A percentile compares a stretch with the other conserved stretches of the same genome.
Evolutionary conservation across 2,329 filamentous ascomycete genomes (phyloP).

Genomic region (Dothidotthia symphoricarpi): DNA sequence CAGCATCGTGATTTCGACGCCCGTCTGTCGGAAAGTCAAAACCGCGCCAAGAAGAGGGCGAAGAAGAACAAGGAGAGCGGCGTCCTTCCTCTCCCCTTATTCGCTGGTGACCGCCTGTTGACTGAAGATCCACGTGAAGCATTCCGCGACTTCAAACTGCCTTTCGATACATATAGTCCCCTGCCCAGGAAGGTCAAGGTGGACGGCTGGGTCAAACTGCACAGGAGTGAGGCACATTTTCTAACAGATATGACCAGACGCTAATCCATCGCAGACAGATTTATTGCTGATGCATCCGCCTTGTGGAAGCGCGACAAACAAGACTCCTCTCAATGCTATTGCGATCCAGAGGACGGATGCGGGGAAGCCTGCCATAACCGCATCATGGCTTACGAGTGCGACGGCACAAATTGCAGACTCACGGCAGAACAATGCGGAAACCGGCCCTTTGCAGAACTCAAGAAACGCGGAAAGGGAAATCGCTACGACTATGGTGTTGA

Average conservation of each 20-base stretch:
- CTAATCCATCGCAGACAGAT: conserved; percentile 64
- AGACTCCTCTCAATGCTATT: conserved; percentile 66
- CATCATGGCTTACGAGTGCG: conserved; percentile 97
- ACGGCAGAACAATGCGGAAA: conserved; percentile 76
- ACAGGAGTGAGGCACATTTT: conserved; percentile 69
- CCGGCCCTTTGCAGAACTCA: conserved; percentile 79
- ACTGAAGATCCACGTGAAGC: conserved; percentile 52
- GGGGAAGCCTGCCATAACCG: conserved; percentile 89
- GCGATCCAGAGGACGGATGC: conserved; percentile 67
- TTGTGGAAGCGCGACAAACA: conserved; percentile 79
- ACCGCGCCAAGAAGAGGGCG: conserved; percentile 40
- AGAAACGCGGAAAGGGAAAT: conserved; percentile 66
- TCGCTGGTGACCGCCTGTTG: conserved; percentile 68
- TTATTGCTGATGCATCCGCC: conserved; percentile 77
- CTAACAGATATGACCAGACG: conserved; percentile 4
- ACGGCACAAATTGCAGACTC: conserved; percentile 81
- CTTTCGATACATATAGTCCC: conserved; percentile 86
- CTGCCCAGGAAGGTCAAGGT: conserved; percentile 85
- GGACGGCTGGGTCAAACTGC: conserved; percentile 87
- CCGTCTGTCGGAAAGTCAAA: conserved; percentile 49
- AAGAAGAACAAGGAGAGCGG: conserved; percentile 50
- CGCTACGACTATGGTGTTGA: conserved; percentile 93
- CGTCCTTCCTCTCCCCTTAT: conserved; percentile 73
- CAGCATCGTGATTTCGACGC: conserved; percentile 55
- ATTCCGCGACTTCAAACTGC: conserved; percentile 78